Evolutionary conservation across 139 green algal genomes (phyloP), one percentile per base, ranked within the genome.

Genomic region (Pseudopediastrum boryanum): DNA sequence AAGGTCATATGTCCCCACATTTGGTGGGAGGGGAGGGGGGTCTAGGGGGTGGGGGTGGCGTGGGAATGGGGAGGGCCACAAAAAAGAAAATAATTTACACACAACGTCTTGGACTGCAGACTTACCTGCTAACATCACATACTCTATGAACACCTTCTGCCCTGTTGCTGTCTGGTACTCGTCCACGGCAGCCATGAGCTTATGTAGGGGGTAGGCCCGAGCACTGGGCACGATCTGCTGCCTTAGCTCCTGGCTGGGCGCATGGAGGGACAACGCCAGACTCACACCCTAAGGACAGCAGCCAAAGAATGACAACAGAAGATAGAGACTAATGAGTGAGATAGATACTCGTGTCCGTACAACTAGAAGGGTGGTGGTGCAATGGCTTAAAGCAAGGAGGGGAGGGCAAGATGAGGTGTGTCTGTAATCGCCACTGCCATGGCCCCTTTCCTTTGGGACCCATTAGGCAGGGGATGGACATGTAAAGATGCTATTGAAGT

Each of bases 201-300:
- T 68, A 25, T 91, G 77, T 42, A 99, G 85, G 46, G 89, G 90
- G 80, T 96, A 98, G 2, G 95, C 95, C 19, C 82, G 81, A 0
- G 94, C 96, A n/a, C 83, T 91, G 38, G 96, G 95, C 39, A 99
- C 95, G 42, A 99, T 97, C 19, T 75, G 72, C 23, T 83, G 58
- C 9, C 96, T 83, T 42, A 98, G 89, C 70, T 93, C 91, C 73
- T 96, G 93, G 38, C 71, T 96, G 35, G 96, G 93, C 9, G 96
- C 96, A 79, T 99, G 96, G 48, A 99, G 89, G 1, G 89, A 96
- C 46, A 99, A 90, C 21, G 96, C 96, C 46, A 99, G 86, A 84
- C 87, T 94, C 16, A 98, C 89, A 9, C 92, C 91, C 41, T 91
- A 21, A 25, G 54, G 54, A 7, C 5, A 27, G 8, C 54, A 58